Conservation (phyloP, 2,329 filamentous ascomycete species). For the Colletotrichum spinosum region DNA sequence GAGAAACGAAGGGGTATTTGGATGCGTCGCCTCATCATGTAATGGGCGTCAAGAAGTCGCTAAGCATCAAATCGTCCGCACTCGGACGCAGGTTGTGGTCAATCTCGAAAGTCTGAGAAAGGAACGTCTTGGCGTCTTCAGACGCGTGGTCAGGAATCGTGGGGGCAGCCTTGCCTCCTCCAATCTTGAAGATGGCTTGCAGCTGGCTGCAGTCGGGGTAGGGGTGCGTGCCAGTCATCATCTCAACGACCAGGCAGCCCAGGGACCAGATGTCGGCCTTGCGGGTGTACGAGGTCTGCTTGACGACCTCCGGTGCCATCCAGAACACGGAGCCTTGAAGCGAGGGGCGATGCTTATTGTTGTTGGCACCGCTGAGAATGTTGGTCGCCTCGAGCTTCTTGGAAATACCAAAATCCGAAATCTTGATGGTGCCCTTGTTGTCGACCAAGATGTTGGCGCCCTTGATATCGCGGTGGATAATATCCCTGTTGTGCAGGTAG, state of each 20-base stretch:
- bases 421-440: slow-evolving; percentile 99
- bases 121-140: slow-evolving; percentile 84
- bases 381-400: slow-evolving; percentile 97
- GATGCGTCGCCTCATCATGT: slow-evolving; percentile 54
- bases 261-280: slow-evolving; percentile 99
- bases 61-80: slow-evolving; percentile 89
- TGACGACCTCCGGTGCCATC: slow-evolving; percentile 99
- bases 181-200: slow-evolving; percentile 99
- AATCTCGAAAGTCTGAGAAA: slow-evolving; percentile 92
- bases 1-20: slow-evolving; percentile 28
- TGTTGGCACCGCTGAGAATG: slow-evolving; percentile 76
- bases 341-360: slow-evolving; percentile 78
- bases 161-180: slow-evolving; percentile 81
- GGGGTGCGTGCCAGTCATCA: slow-evolving; percentile 97
- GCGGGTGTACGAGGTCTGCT: slow-evolving; percentile 98
- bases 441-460: slow-evolving; percentile 98
- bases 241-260: slow-evolving; percentile 99
- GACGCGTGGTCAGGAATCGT: slow-evolving; percentile 90
- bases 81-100: slow-evolving; percentile 93
- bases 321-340: slow-evolving; percentile 98
- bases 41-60: slow-evolving; percentile 83
- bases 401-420: slow-evolving; percentile 98
- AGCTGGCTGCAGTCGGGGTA: slow-evolving; percentile 98
- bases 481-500: slow-evolving; percentile 93
- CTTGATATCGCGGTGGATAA: slow-evolving; percentile 99